Evolutionary conservation across 2,329 filamentous ascomycete species (phyloP), one percentile per base, ranked within the genome.

Genomic region (Didymella lethalis): DNA sequence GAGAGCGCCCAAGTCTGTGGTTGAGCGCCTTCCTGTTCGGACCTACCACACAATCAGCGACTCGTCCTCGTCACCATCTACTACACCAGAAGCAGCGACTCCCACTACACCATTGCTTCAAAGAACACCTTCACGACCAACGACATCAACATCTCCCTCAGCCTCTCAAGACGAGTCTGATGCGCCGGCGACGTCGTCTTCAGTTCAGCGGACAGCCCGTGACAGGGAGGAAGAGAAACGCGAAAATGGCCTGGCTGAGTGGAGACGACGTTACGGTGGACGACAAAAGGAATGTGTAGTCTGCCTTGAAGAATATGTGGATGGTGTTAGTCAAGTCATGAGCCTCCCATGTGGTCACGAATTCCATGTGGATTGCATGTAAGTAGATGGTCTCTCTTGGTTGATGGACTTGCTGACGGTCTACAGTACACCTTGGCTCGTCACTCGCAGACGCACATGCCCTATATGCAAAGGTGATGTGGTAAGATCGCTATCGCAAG

Each of bases 381-480:
- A 81, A 89, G 93, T 90, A 47, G 55, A 16, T 11, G 8, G 2
- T 32, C 46, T 14, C 14, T 36, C 28, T 23, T n/a, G 12, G 16
- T n/a, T 8, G n/a, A 20, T 7, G 14, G 2, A 14, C 2, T 64
- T 64, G 58, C 63, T 74, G 70, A 69, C 70, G 62, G 48, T 29
- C 12, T 34, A 26, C 64, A 97, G 93, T 74, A 98, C 95, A 4
- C 95, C 95, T 2, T 99, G 95, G 95, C 83, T 99, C 51, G 97
- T 94, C 0, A 98, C 93, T 16, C 89, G 94, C 48, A 90, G 95
- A 64, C 89, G 95, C 63, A 99, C 95, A n/a, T 99, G 95, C 71
- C 95, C 95, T 0, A 98, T 99, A 61, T 99, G 95, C 81, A 99
- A 99, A 81, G 93, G 93, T 48, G 95, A 99, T 74, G 95, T 99